phyloP scores from a whole-genome alignment of 192 early-diverging fungal genomes.

The Dissophora globulifera region DNA sequence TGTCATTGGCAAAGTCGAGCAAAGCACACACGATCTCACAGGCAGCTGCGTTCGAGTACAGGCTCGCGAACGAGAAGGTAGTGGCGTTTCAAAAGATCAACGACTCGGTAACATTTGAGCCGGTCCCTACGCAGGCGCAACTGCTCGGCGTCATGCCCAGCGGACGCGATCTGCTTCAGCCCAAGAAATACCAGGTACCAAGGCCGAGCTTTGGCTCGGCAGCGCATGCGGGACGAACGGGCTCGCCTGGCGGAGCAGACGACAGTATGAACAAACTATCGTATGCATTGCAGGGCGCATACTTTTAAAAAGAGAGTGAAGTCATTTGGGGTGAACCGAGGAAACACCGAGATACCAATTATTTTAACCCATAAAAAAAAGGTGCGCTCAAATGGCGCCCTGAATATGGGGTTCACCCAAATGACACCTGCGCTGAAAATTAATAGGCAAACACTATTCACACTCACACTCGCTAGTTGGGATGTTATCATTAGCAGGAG shows the following conservation, averaged over 20 bases:
- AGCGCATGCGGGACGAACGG: slow-evolving; percentile 6
- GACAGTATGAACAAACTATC: slow-evolving; percentile 32
- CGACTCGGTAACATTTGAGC: slow-evolving; percentile 67
- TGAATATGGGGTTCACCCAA: no score
- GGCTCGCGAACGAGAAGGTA: slow-evolving; percentile 55
- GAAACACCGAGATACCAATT: no score
- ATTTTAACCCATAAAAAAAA: no score
- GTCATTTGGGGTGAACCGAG: no score
- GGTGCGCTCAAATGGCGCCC: no score
- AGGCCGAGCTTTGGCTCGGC: slow-evolving; percentile 53
- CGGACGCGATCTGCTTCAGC: slow-evolving; percentile 58
- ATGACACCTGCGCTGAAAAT: no score
- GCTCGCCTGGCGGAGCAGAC: slow-evolving; percentile 20
- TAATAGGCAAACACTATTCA: no score
- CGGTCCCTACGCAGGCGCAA: slow-evolving; percentile 58
- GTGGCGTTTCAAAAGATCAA: slow-evolving; percentile 59
- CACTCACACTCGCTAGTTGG: no score
- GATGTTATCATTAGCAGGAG: no score
- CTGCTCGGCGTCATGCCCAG: slow-evolving; percentile 62
- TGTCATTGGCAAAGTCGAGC: slow-evolving; percentile 56
- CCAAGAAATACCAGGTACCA: slow-evolving; percentile 59
- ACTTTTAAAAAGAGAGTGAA: no score
- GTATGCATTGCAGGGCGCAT: slow-evolving; percentile 43
- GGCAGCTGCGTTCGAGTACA: slow-evolving; percentile 60
- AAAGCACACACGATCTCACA: slow-evolving; percentile 55